Evolutionary conservation across 1,284 basidiomycete genomes (phyloP).

Genomic region (Golubevia pallescens): DNA sequence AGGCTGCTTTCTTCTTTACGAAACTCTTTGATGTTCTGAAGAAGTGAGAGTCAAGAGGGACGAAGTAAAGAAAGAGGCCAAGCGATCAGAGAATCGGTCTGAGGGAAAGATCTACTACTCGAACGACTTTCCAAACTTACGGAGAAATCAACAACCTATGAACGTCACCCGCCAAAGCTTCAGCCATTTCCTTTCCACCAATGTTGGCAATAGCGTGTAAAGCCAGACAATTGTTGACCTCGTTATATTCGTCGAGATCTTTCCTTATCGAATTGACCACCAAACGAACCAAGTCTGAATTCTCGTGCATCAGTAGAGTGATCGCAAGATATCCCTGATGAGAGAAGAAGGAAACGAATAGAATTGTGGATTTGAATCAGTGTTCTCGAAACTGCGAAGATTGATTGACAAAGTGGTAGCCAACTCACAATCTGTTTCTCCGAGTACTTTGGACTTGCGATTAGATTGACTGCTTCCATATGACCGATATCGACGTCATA

Average conservation of each 20-base stretch:
- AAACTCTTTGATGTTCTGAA: slow-evolving; percentile 39
- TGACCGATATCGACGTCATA: slow-evolving; percentile 58
- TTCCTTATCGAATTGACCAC: slow-evolving; percentile 55
- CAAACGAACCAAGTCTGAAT: slow-evolving; percentile 47
- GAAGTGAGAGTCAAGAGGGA: not conserved
- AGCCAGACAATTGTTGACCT: slow-evolving; percentile 59
- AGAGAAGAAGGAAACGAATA: not conserved
- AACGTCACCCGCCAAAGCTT: slow-evolving; percentile 48
- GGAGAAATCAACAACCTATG: slow-evolving; percentile 57
- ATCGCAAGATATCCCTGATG: slow-evolving; percentile 54
- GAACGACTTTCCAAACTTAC: slow-evolving; percentile 7
- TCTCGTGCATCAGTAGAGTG: slow-evolving; percentile 53
- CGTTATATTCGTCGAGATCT: slow-evolving; percentile 57
- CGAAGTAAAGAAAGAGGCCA: too few species aligned
- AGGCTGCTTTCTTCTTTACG: slow-evolving; percentile 62
- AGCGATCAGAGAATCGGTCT: not conserved
- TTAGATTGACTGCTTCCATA: slow-evolving; percentile 57
- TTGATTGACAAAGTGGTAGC: too few species aligned
- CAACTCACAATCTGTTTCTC: slow-evolving; percentile 59
- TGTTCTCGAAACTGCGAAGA: too few species aligned
- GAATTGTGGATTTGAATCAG: too few species aligned
- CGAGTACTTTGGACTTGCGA: slow-evolving; percentile 53
- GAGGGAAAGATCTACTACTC: not conserved
- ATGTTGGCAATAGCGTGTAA: slow-evolving; percentile 61
- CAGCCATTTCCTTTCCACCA: slow-evolving; percentile 52